These are phyloP conservation scores for Stevia rebaudiana DNA, from an alignment of 140 eudicot species.

Conservation along the genomic window DNA sequence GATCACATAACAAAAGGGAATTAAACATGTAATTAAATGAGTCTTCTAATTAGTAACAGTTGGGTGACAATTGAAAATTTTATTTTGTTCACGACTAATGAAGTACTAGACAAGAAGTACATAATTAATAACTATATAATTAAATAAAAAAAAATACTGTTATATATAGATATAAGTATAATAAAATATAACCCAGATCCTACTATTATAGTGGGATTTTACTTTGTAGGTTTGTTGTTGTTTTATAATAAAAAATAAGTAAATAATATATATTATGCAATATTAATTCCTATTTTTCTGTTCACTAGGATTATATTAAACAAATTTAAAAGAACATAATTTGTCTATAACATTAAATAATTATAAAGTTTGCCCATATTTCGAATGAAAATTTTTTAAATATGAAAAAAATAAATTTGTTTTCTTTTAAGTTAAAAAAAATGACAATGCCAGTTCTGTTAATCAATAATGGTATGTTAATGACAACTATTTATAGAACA, in stretches of 20 bases:
- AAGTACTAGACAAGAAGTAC: not conserved
- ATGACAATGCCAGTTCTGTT: not conserved
- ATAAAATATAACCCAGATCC: no score
- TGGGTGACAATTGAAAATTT: not conserved
- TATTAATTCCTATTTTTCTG: not conserved
- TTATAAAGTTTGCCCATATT: not conserved
- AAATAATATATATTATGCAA: not conserved
- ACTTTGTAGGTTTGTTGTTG: no score
- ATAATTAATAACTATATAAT: no score
- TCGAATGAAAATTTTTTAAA: not conserved
- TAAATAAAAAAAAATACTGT: no score
- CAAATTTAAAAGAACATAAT: not conserved
- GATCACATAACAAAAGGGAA: constrained; percentile 7
- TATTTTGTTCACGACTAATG: not conserved
- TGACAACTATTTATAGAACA: not conserved
- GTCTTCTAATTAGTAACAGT: not conserved
- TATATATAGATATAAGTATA: no score
- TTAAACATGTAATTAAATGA: not conserved
- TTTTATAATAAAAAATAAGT: not conserved
- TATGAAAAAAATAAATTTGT: not conserved
- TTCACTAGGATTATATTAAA: not conserved
- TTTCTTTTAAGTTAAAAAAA: not conserved
- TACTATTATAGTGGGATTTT: no score
- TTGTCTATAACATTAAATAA: not conserved
- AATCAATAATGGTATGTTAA: not conserved